Evolutionary conservation across 257 asterid genomes (phyloP).

Genomic region (Solanum tacnaense): DNA sequence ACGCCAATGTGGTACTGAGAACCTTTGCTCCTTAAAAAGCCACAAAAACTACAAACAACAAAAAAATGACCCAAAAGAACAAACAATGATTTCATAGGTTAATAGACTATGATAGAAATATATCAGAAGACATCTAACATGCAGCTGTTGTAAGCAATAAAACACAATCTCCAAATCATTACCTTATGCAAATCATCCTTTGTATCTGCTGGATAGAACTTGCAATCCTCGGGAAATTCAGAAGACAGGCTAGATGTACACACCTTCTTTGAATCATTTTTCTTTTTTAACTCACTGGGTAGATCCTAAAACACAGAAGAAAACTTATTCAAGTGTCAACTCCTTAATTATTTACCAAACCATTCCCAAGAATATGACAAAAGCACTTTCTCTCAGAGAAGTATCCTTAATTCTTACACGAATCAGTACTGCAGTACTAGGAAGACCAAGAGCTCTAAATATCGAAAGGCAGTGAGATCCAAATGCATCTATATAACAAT

Average conservation of each 20-base stretch:
- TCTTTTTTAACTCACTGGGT: slow-evolving; percentile 56
- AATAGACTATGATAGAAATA: background rate
- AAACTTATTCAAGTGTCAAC: background rate
- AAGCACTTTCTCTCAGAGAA: background rate
- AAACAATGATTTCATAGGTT: background rate
- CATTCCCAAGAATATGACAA: background rate
- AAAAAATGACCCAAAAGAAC: background rate
- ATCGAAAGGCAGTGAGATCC: slow-evolving; percentile 86
- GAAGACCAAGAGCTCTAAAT: slow-evolving; percentile 83
- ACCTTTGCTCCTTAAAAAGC: slow-evolving; percentile 83
- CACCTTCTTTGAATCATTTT: slow-evolving; percentile 56
- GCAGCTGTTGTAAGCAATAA: background rate
- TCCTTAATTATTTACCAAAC: background rate
- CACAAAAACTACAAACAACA: slow-evolving; percentile 49
- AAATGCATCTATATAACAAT: slow-evolving; percentile 69
- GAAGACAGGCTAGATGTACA: slow-evolving; percentile 59
- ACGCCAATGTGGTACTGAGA: slow-evolving; percentile 81
- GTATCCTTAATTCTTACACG: slow-evolving; percentile 45
- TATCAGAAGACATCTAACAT: background rate
- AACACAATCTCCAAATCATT: background rate
- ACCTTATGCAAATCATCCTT: slow-evolving; percentile 91
- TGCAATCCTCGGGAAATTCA: slow-evolving; percentile 90
- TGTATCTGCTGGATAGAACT: slow-evolving; percentile 75
- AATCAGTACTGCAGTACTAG: slow-evolving; percentile 81
- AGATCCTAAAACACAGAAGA: slow-evolving; percentile 46